Conservation (phyloP, 176 grass and related monocot species). For the Chrysopogon serrulatus region DNA sequence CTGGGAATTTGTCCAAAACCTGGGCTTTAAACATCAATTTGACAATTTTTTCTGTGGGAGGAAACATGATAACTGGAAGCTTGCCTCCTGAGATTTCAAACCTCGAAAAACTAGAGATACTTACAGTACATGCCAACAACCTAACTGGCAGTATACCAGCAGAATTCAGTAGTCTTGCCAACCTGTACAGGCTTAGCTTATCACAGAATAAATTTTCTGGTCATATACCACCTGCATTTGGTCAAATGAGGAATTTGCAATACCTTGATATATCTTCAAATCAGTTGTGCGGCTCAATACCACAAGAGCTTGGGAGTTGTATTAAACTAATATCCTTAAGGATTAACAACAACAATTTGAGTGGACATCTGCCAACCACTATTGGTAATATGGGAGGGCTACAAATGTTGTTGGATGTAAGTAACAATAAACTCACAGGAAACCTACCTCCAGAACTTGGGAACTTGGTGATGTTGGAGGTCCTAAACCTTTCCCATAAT, state of each 20-base stretch:
- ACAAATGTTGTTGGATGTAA: slow-evolving; percentile 13
- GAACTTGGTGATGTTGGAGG: background rate
- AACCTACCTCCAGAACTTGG: background rate
- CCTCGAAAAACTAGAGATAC: background rate
- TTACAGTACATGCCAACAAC: background rate
- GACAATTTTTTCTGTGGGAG: background rate
- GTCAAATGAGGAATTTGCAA: background rate
- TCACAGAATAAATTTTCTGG: background rate
- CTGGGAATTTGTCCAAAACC: background rate
- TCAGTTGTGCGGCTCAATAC: background rate
- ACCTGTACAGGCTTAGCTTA: background rate
- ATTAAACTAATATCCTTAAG: background rate
- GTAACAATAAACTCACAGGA: slow-evolving; percentile 22
- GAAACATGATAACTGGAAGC: background rate
- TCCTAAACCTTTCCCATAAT: slow-evolving; percentile 44
- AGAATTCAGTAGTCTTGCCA: background rate
- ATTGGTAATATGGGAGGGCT: slow-evolving; percentile 24
- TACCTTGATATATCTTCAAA: slow-evolving; percentile 13
- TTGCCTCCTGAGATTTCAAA: background rate
- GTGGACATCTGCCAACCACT: slow-evolving; percentile 4
- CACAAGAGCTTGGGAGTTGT: background rate
- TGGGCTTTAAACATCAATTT: slow-evolving; percentile 11
- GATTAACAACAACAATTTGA: background rate
- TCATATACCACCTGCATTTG: background rate
- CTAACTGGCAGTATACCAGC: background rate